A percentile compares a stretch with the other conserved stretches of the same genome.
Conservation (phyloP, 306 rosid species). For the Quercus rubra region DNA sequence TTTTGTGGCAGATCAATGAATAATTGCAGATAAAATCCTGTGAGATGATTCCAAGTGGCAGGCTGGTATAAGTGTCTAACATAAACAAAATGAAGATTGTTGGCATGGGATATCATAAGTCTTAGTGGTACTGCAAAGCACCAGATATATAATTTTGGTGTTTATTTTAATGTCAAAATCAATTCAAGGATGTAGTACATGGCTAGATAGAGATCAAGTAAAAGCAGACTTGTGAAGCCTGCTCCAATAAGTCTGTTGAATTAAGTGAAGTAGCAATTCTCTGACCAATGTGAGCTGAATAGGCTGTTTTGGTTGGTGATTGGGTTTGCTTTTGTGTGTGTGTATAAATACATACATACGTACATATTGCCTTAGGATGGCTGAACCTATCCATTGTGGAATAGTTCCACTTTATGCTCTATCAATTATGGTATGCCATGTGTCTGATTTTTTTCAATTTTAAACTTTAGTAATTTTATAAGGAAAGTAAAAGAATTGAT, state of each 20-base stretch:
- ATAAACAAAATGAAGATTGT: not conserved
- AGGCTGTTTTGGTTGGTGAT: not conserved
- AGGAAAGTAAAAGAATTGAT: too few relatives aligned
- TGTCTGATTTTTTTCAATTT: too few relatives aligned
- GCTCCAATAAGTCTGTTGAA: not conserved
- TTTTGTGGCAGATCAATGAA: not conserved
- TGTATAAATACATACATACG: not conserved
- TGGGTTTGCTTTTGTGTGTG: not conserved
- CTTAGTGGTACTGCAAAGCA: not conserved
- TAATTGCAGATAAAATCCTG: not conserved
- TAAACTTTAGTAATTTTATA: too few relatives aligned
- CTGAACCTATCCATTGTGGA: too few relatives aligned
- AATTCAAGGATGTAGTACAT: not conserved
- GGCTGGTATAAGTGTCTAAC: not conserved
- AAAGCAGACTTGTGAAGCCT: not conserved
- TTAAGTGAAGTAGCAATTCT: not conserved
- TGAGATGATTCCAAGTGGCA: not conserved
- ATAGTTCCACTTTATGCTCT: too few relatives aligned
- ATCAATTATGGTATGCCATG: too few relatives aligned
- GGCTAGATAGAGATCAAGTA: not conserved
- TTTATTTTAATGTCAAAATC: not conserved
- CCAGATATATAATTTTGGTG: not conserved
- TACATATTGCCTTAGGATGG: too few relatives aligned
- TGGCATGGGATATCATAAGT: not conserved
- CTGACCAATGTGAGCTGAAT: not conserved